Percentiles rank a stretch among this genome's conserved stretches.
phyloP scores from a whole-genome alignment of 495 filamentous ascomycete genomes.

The Aspergillus wentii region DNA sequence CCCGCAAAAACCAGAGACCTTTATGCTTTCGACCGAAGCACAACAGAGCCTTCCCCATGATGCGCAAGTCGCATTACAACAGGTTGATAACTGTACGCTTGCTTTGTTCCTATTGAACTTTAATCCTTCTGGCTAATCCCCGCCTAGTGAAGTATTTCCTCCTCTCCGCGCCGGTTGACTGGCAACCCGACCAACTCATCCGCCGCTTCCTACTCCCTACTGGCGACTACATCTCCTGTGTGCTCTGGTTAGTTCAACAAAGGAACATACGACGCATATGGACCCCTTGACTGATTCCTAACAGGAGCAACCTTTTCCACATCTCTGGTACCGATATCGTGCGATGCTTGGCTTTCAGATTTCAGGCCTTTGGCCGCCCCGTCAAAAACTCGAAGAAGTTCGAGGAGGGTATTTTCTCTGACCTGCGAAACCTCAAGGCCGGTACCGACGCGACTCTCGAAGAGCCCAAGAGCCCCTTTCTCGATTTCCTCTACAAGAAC shows the following conservation, averaged over 20 bases:
- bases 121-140: constrained; percentile 11
- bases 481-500: constrained; percentile 99
- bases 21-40: constrained; percentile 94
- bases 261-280: constrained; percentile 1
- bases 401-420: constrained; percentile 98
- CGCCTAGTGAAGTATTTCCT: constrained; percentile 95
- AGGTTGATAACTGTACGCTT: constrained; percentile 95
- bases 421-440: constrained; percentile 95
- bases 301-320: constrained; percentile 96
- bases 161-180: constrained; percentile 96
- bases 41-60: constrained; percentile 95
- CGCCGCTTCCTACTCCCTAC: constrained; percentile 91
- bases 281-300: constrained; percentile 8
- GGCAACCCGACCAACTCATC: constrained; percentile 95
- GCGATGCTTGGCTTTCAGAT: constrained; percentile 94
- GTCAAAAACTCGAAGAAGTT: constrained; percentile 99
- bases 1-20: constrained; percentile 93
- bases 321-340: constrained; percentile 99
- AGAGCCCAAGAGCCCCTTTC: constrained; percentile 96
- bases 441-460: constrained; percentile 98
- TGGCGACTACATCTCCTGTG: constrained; percentile 97
- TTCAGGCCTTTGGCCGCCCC: constrained; percentile 95
- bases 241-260: constrained; percentile 68
- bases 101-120: constrained; percentile 4
- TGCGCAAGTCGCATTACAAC: constrained; percentile 93